Conservation (phyloP, 2,329 filamentous ascomycete genomes). For the Triangularia verruculosa region DNA sequence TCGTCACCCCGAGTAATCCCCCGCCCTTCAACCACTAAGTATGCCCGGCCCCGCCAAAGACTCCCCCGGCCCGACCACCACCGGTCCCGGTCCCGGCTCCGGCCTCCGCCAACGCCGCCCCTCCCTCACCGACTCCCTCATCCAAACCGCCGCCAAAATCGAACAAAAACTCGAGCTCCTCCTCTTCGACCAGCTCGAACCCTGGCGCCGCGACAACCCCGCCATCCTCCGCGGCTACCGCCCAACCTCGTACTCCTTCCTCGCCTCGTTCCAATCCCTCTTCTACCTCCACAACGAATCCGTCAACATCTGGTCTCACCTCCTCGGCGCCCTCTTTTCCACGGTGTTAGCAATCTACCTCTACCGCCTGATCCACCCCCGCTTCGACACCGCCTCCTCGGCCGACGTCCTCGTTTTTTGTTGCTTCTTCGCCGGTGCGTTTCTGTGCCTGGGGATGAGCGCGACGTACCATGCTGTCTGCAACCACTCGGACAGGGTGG, state of each 20-base stretch:
- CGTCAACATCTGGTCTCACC: conserved; percentile 63
- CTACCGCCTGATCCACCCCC: conserved; percentile 56
- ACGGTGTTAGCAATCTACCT: conserved; percentile 50
- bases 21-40: background rate
- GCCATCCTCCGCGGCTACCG: conserved; percentile 56
- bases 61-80: background rate
- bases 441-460: conserved; percentile 73
- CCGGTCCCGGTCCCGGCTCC: background rate
- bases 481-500: conserved; percentile 78
- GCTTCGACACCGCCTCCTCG: conserved; percentile 60
- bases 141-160: conserved; percentile 30
- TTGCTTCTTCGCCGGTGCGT: conserved; percentile 76
- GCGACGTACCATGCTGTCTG: conserved; percentile 80
- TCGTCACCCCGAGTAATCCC: background rate
- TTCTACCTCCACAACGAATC: conserved; percentile 59
- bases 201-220: conserved; percentile 59
- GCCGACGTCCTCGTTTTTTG: conserved; percentile 69
- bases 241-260: conserved; percentile 47
- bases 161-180: conserved; percentile 43
- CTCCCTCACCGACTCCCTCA: conserved; percentile 19
- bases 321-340: conserved; percentile 63
- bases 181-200: conserved; percentile 57
- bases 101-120: conserved; percentile 29
- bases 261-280: conserved; percentile 45
- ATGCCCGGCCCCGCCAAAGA: background rate